Evolutionary conservation across 1,139 yeast species (phyloP).

Genomic region (Arxiozyma slooffiae): DNA sequence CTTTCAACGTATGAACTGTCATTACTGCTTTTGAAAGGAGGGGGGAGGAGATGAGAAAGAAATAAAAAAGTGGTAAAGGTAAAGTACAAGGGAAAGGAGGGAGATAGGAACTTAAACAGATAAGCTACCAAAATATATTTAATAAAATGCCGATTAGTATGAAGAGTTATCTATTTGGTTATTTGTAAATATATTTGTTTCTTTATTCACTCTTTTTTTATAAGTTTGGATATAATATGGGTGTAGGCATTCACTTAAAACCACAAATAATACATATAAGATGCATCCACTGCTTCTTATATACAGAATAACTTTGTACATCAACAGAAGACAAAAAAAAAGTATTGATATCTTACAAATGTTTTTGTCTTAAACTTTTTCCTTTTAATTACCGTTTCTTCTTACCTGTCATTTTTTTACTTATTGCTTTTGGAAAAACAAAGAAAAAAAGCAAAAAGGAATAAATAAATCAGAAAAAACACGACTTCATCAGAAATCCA

Average conservation of each 20-base stretch:
- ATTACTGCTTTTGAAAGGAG: background rate
- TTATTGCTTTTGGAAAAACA: background rate
- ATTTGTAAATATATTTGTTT: background rate
- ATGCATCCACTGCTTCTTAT: background rate
- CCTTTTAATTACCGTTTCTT: background rate
- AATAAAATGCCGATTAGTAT: too few species aligned
- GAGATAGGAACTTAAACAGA: background rate
- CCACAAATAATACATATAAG: background rate
- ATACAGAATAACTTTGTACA: background rate
- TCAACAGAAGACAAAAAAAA: too few species aligned
- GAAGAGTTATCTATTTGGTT: background rate
- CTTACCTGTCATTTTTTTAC: background rate
- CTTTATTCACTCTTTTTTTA: too few species aligned
- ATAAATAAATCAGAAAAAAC: too few species aligned
- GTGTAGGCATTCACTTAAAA: background rate
- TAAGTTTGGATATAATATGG: too few species aligned
- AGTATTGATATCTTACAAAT: background rate
- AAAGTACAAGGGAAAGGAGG: background rate
- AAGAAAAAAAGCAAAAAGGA: too few species aligned
- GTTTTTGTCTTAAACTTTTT: background rate
- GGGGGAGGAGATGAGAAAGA: background rate
- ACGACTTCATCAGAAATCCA: background rate
- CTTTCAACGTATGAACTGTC: conserved; percentile 1
- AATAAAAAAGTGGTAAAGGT: background rate
- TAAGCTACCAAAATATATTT: background rate